Percentiles rank a stretch among this genome's conserved stretches.
Conservation (phyloP, 75 land plant species). For the Picea sitchensis region DNA sequence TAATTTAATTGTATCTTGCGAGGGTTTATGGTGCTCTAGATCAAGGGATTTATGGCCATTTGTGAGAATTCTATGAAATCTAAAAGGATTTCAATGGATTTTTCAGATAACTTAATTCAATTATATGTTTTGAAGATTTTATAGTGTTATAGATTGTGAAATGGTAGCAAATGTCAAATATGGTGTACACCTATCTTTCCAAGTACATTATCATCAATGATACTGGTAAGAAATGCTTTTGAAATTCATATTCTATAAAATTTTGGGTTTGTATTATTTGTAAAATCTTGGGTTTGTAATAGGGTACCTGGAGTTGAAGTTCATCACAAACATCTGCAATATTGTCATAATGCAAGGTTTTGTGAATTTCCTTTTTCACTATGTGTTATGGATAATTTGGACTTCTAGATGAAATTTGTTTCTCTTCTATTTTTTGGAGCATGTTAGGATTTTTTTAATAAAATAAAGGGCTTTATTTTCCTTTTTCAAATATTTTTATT, state of each 20-base stretch:
- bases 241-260: background rate
- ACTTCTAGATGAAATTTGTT: background rate
- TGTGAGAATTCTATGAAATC: no score
- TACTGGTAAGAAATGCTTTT: conserved; percentile 42
- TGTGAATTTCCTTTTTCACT: background rate
- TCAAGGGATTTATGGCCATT: no score
- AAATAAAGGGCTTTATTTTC: background rate
- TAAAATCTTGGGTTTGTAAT: no score
- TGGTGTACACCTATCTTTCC: conserved; percentile 85
- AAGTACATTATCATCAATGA: conserved; percentile 90
- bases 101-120: no score
- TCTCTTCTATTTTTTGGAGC: background rate
- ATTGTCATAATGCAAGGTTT: background rate
- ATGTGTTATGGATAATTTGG: background rate
- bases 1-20: no score
- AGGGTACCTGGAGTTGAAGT: no score
- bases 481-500: no score
- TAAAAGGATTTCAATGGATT: no score
- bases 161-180: conserved; percentile 9
- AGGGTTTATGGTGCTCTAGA: no score
- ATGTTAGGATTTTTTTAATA: background rate
- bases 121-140: background rate
- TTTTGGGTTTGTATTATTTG: background rate
- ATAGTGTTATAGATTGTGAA: background rate
- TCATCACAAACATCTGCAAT: no score